Percentiles rank a stretch among this genome's conserved stretches.
phyloP scores from a whole-genome alignment of 2,329 filamentous ascomycete genomes.

The Colletotrichum lini region DNA sequence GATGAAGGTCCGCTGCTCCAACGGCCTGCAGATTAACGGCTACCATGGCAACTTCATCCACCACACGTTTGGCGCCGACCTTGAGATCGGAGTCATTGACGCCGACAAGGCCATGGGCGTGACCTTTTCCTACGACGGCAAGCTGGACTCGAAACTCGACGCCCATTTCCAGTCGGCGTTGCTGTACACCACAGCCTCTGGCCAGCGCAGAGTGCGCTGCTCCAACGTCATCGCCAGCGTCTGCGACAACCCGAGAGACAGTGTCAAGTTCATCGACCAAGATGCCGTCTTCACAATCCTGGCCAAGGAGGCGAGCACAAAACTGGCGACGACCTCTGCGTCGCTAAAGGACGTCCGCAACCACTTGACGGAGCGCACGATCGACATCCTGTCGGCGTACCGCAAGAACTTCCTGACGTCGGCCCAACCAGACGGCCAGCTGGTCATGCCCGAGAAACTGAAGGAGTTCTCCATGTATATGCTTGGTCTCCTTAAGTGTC shows the following conservation, averaged over 20 bases:
- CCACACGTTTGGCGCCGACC: slow-evolving; percentile 93
- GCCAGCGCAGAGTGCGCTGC: slow-evolving; percentile 91
- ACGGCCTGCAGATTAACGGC: slow-evolving; percentile 91
- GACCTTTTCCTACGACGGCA: slow-evolving; percentile 95
- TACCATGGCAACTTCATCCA: slow-evolving; percentile 98
- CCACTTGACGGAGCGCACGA: slow-evolving; percentile 88
- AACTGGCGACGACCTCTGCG: slow-evolving; percentile 78
- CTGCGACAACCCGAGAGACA: slow-evolving; percentile 85
- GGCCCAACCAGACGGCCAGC: slow-evolving; percentile 88
- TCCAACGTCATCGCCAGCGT: slow-evolving; percentile 95
- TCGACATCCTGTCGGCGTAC: slow-evolving; percentile 92
- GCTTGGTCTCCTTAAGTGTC: slow-evolving; percentile 88
- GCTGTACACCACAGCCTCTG: slow-evolving; percentile 91
- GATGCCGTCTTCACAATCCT: slow-evolving; percentile 91
- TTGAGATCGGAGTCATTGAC: slow-evolving; percentile 93
- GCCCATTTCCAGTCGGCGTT: slow-evolving; percentile 97
- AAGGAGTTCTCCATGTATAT: slow-evolving; percentile 99
- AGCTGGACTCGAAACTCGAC: slow-evolving; percentile 96
- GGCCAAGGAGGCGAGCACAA: slow-evolving; percentile 94
- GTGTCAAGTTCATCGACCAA: slow-evolving; percentile 94
- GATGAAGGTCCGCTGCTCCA: slow-evolving; percentile 99
- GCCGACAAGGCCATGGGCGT: slow-evolving; percentile 94
- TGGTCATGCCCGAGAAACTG: slow-evolving; percentile 94
- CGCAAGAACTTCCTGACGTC: slow-evolving; percentile 90
- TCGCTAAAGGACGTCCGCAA: slow-evolving; percentile 88